Evolutionary conservation across 768 basidiomycete species (phyloP), one percentile per base, ranked within the genome.

Genomic region (Sporobolomyces pararoseus): DNA sequence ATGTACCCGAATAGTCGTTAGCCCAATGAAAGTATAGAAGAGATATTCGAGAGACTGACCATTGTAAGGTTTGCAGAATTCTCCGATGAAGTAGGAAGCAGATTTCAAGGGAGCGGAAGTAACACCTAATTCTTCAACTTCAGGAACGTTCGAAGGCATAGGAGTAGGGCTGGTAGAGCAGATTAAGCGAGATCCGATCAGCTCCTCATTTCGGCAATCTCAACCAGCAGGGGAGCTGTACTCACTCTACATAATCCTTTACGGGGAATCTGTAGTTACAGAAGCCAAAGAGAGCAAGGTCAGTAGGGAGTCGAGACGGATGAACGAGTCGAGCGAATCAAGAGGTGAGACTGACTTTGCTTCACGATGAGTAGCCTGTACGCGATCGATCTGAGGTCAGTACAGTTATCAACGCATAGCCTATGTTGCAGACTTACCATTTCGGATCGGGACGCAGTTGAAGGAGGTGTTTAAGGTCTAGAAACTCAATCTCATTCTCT

Each of bases 41-140:
- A 10, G 47, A n/a, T 32, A 27, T n/a, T 29, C 35, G 57, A 39
- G 54, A 14, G 34, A 16, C 53, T 42, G 70, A 97, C 95, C 95
- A 82, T 95, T 98, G 82, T 87, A 95, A 66, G 92, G 90, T 81
- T 91, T 91, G 85, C 95, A 99, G 79, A 91, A 85, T 44, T 89
- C 88, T 34, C 92, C 96, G 79, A 99, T 87, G 82, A 97, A 97
- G 85, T 97, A 98, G 12, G 91, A 89, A 1, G 95, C 92, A 75
- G 89, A 90, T 83, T 98, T 97, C 77, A 98, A 83, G 2, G 95
- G 96, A 68, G 88, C 96, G 74, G 91, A 94, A 1, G 91, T 91
- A 51, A 83, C 84, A 49, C 94, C 95, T 52, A 99, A 81, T 81
- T 99, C 96, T 69, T 86, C 83, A 44, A 97, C 90, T 77, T 86